Base-by-base conservation (phyloP, 129 eudicot genomes). In the Saussurea involucrata region DNA sequence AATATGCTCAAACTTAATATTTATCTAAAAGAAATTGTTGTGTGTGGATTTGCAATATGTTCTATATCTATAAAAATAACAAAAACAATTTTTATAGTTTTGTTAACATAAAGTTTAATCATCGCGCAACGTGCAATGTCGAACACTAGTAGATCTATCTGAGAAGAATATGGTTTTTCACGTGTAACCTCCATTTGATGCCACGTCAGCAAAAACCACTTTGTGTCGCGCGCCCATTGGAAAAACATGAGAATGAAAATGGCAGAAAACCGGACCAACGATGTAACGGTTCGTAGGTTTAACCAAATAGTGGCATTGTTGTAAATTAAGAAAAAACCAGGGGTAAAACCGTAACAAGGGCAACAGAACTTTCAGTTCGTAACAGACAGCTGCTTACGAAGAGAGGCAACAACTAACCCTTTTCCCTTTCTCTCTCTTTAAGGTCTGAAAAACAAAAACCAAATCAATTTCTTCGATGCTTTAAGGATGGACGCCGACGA, bases 401-500 rank as follows among this genome's bases (percentile, higher is more conserved):
- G 77, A 73, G 76, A 68, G 72, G 63, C 42, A 74, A 84, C 82
- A 80, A 79, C 76, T 73, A 72, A 71, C 73, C 79, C 77, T 72
- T 34, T 29, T 37, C 34, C 6, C 63, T 25, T 68, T 78, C 76
- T 78, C 76, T 74, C 65, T 42, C 82, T 66, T 68, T 57, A 8
- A 46, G 63, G 36, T 72, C 44, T 13, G 58, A 31, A 25, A 24
- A 46, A 36, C 10, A 49, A 53, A 46, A 55, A 66, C 36, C 21
- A 75, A 71, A 66, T 67, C 64, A 57, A 37, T 40, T 57, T 44
- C 69, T 74, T 69, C 70, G 63, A 60, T 80, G 61, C 74, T 69
- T 83, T 66, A 21, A 58, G 74, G 81, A 86, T 89, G 91, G 87
- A 87, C 81, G 75, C 89, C 86, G 85, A 83, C 67, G 92, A 87